Evolutionary conservation across 495 filamentous ascomycete genomes (phyloP), one percentile per base, ranked within the genome.

Genomic region (Neurospora discreta): DNA sequence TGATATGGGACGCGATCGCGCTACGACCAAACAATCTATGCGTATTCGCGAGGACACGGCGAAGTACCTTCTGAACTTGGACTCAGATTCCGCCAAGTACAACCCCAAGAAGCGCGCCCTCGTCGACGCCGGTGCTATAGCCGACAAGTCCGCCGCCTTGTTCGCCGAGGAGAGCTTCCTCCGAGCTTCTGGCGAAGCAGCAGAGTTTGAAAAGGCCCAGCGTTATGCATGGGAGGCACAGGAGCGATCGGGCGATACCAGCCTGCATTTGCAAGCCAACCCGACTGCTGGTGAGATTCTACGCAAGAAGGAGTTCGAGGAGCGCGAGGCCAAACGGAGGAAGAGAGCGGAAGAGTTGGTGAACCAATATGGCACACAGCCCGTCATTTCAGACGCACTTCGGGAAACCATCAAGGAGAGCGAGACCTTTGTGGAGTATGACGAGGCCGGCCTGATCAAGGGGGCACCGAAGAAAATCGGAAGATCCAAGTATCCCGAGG

Each of bases 41-140:
- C 88, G 95, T 70, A 88, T 99, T 73, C 89, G 95, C 77, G 95
- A 99, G 83, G 95, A 99, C 80, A 98, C 95, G 6, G 95, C 95
- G n/a, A 98, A 98, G 78, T 99, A 99, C 78, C 83, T 99, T 8
- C 84, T 98, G 0, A 98, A 98, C 77, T 86, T 99, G 5, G 95
- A 98, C 76, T 87, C 96, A 3, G 95, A 99, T 75, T 97, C 95
- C 1, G 96, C 95, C 15, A 97, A 97, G 78, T 99, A 99, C 81
- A 96, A 99, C 77, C 95, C 95, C 0, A 99, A 99, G 78, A 98
- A 95, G 41, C 88, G 95, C 72, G 91, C 92, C 6, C 97, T 99
- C 90, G 91, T 97, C 5, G 94, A 97, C 74, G 88, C 88, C 74
- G 94, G 95, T 41, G 94, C 92, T 7, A 92, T 92, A 43, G 84